Conservation (phyloP, 805 yeast genomes). For the Wickerhamiella spandovensis region DNA sequence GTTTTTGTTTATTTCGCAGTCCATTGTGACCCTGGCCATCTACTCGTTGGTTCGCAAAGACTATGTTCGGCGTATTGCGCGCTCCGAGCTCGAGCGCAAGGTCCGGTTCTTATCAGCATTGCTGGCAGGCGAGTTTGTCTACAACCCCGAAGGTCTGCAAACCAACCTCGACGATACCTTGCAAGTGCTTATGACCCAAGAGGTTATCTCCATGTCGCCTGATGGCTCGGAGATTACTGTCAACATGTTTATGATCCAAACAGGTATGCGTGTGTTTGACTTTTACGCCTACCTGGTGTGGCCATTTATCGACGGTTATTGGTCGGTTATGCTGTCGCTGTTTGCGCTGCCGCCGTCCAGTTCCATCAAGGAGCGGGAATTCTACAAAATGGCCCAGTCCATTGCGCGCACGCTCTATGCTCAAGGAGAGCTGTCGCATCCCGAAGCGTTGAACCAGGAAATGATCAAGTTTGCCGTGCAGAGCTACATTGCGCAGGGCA, state of each 20-base stretch:
- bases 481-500: slow-evolving; percentile 24
- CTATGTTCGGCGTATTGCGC: slow-evolving; percentile 15
- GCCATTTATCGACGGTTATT: slow-evolving; percentile 34
- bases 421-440: slow-evolving; percentile 29
- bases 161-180: slow-evolving; percentile 23
- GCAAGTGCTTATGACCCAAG: slow-evolving; percentile 19
- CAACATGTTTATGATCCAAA: slow-evolving; percentile 11
- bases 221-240: slow-evolving; percentile 14
- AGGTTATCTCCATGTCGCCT: slow-evolving; percentile 17
- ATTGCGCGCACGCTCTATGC: slow-evolving; percentile 31
- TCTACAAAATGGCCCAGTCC: slow-evolving; percentile 25
- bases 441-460: slow-evolving; percentile 31
- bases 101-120: slow-evolving; percentile 26
- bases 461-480: slow-evolving; percentile 26
- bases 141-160: slow-evolving; percentile 25
- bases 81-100: slow-evolving; percentile 20
- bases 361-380: slow-evolving; percentile 20
- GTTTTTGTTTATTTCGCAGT: slow-evolving; percentile 39
- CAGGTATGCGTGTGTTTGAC: slow-evolving; percentile 25
- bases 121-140: slow-evolving; percentile 30
- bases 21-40: slow-evolving; percentile 33
- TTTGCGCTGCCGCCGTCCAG: slow-evolving; percentile 22
- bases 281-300: slow-evolving; percentile 31
- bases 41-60: slow-evolving; percentile 19
- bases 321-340: slow-evolving; percentile 28